phyloP scores from a whole-genome alignment of 2,329 filamentous ascomycete genomes.

The Pseudopyrenochaeta lycopersici region DNA sequence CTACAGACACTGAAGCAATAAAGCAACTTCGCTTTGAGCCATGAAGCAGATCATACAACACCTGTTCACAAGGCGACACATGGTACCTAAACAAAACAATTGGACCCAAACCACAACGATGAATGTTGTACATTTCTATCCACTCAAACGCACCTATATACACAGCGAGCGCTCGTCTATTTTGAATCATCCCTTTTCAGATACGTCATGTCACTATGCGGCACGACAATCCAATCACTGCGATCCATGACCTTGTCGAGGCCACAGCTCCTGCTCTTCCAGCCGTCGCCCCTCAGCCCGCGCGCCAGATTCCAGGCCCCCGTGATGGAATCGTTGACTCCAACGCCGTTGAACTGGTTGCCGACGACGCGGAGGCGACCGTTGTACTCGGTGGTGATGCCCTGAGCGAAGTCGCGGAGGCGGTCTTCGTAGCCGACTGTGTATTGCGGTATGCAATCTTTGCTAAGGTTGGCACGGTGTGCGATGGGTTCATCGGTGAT shows the following conservation, averaged over 20 bases:
- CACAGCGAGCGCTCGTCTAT: not conserved
- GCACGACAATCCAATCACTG: constrained; percentile 21
- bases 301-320: constrained; percentile 64
- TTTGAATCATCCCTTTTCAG: constrained; percentile 3
- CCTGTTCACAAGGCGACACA: no score
- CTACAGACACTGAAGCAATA: no score
- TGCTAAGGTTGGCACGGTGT: constrained; percentile 68
- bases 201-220: constrained; percentile 14
- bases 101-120: no score
- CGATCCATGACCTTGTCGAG: constrained; percentile 30
- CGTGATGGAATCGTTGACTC: constrained; percentile 62
- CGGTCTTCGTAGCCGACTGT: constrained; percentile 76
- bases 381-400: constrained; percentile 65
- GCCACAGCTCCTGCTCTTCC: constrained; percentile 36
- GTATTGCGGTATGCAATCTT: constrained; percentile 90
- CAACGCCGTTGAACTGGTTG: constrained; percentile 58
- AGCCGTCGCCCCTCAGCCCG: constrained; percentile 45
- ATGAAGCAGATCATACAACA: no score
- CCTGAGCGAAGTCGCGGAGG: constrained; percentile 65
- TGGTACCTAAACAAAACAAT: no score
- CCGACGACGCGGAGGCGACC: constrained; percentile 71
- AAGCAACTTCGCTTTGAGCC: no score
- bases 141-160: not conserved
- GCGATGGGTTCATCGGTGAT: constrained; percentile 71
- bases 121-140: not conserved